phyloP scores from a whole-genome alignment of 306 rosid species.

The Gleditsia sinensis region DNA sequence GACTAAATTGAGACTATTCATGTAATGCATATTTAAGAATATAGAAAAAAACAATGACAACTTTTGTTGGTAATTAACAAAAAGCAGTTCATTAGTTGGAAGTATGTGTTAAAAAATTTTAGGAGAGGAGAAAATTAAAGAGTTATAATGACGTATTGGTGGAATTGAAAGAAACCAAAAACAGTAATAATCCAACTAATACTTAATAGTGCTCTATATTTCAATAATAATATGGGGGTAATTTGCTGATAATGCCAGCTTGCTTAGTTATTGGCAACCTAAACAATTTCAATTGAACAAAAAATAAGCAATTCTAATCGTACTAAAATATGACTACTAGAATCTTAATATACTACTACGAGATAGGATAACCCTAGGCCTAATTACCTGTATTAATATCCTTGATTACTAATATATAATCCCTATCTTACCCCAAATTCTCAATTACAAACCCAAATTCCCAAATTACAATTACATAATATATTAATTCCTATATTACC shows the following conservation, averaged over 20 bases:
- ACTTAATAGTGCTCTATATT: background rate
- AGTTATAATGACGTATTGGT: background rate
- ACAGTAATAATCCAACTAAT: background rate
- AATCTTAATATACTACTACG: background rate
- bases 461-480: background rate
- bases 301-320: background rate
- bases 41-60: background rate
- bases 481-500: too few relatives aligned
- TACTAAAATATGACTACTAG: background rate
- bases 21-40: slow-evolving; percentile 3
- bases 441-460: background rate
- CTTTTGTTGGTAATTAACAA: background rate
- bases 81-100: background rate
- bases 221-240: background rate
- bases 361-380: background rate
- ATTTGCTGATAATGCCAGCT: background rate
- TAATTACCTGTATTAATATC: background rate
- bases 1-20: background rate
- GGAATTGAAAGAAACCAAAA: background rate
- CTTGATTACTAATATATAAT: background rate
- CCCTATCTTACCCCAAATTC: background rate
- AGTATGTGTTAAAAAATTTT: background rate
- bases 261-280: background rate
- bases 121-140: background rate
- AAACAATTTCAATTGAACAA: background rate